phyloP scores from a whole-genome alignment of 192 early-diverging fungal species.

The Cladochytrium replicatum region DNA sequence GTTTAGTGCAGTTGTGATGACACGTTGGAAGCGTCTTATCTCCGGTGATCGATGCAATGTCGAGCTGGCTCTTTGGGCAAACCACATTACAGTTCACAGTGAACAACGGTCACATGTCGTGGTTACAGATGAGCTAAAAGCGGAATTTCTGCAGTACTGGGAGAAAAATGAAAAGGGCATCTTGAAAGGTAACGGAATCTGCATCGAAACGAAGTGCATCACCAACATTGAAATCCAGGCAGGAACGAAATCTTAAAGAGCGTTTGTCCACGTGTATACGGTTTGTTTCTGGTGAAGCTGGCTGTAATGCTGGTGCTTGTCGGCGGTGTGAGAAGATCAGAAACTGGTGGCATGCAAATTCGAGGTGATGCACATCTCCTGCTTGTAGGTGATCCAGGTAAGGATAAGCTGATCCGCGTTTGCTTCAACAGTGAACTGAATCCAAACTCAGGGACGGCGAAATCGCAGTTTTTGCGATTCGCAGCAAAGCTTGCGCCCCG shows the following conservation, averaged over 20 bases:
- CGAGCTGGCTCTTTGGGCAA: conserved; percentile 50
- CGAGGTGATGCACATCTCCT: conserved; percentile 65
- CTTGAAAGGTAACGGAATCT: conserved; percentile 13
- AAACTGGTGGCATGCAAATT: conserved; percentile 47
- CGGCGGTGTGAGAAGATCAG: conserved; percentile 52
- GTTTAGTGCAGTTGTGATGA: conserved; percentile 46
- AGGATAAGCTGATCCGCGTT: conserved; percentile 1
- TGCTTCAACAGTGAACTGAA: conserved; percentile 11
- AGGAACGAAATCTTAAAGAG: conserved; percentile 50
- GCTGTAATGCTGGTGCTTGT: conserved; percentile 61
- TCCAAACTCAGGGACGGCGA: conserved; percentile 52
- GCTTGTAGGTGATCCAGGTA: conserved; percentile 70
- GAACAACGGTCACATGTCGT: conserved; percentile 35
- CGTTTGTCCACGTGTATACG: conserved; percentile 63
- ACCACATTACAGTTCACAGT: conserved; percentile 52
- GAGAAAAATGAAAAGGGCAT: conserved; percentile 9
- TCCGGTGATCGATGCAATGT: conserved; percentile 50
- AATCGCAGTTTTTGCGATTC: conserved; percentile 72
- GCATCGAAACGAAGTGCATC: not conserved
- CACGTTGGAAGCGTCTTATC: conserved; percentile 42
- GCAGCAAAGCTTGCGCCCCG: conserved; percentile 54
- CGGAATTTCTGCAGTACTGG: conserved; percentile 54
- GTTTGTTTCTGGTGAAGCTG: conserved; percentile 58
- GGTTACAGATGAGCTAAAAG: conserved; percentile 40
- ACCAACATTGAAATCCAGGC: conserved; percentile 9